Percentiles rank a stretch among this genome's conserved stretches.
Evolutionary conservation across 257 asterid genomes (phyloP).

Genomic region (Thymus mandschuricus): DNA sequence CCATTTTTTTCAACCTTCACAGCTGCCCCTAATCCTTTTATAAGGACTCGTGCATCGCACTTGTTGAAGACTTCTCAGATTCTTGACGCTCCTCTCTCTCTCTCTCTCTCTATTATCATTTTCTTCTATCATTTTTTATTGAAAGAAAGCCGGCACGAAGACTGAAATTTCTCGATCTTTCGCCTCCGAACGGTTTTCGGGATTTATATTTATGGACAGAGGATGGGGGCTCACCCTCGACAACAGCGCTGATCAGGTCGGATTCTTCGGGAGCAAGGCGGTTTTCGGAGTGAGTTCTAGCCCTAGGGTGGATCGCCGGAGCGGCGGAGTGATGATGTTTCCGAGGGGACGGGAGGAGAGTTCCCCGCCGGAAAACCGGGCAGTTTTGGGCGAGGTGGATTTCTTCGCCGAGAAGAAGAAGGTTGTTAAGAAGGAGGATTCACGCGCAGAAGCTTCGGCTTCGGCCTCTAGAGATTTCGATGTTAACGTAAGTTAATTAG

Average conservation of each 20-base stretch:
- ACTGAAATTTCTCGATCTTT: background rate
- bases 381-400: constrained; percentile 64
- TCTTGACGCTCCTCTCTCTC: constrained; percentile 26
- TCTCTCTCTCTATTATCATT: background rate
- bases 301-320: constrained; percentile 48
- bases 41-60: constrained; percentile 44
- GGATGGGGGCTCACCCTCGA: constrained; percentile 83
- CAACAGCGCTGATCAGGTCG: constrained; percentile 52
- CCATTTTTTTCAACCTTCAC: constrained; percentile 29
- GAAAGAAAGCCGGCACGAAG: background rate
- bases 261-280: constrained; percentile 55
- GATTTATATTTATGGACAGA: constrained; percentile 63
- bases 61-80: constrained; percentile 57
- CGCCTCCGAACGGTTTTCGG: background rate
- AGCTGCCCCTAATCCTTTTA: constrained; percentile 41
- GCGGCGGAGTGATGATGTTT: constrained; percentile 36
- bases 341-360: constrained; percentile 45
- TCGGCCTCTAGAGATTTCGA: constrained; percentile 27
- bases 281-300: constrained; percentile 60
- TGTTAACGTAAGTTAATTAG: constrained; percentile 60
- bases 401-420: constrained; percentile 66
- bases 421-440: constrained; percentile 55
- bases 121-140: background rate
- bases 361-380: constrained; percentile 35
- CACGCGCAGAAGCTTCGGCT: constrained; percentile 29